Percentiles rank a stretch among this genome's conserved stretches.
phyloP scores from a whole-genome alignment of 345 rosid species.

The Pistacia vera region DNA sequence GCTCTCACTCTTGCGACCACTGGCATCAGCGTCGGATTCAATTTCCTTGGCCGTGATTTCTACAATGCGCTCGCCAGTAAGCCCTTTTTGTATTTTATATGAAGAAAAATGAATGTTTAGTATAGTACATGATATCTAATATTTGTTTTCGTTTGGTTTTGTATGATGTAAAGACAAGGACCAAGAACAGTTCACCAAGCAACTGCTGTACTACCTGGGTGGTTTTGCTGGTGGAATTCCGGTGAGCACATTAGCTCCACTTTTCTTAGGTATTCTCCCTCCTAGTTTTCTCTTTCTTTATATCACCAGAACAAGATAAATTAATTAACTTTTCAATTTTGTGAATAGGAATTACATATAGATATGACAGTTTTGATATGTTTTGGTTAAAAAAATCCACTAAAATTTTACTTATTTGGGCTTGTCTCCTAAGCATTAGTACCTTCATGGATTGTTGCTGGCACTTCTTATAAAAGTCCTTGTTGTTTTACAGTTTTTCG shows the following conservation, averaged over 20 bases:
- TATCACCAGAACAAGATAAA: neutral
- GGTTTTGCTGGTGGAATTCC: slow-evolving; percentile 94
- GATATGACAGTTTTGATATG: neutral
- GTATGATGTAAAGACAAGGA: slow-evolving; percentile 65
- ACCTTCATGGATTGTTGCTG: slow-evolving; percentile 1
- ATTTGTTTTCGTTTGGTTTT: neutral
- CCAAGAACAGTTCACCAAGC: slow-evolving; percentile 87
- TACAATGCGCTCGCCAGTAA: slow-evolving; percentile 90
- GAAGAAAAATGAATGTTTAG: neutral
- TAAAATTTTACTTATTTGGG: neutral
- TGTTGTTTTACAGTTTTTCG: slow-evolving; percentile 65
- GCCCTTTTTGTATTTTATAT: slow-evolving; percentile 6
- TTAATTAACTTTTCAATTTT: neutral
- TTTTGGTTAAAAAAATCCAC: neutral
- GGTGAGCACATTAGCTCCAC: slow-evolving; percentile 58
- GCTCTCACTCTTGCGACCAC: slow-evolving; percentile 91
- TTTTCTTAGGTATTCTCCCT: slow-evolving; percentile 33
- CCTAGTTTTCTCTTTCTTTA: neutral
- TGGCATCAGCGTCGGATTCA: slow-evolving; percentile 94
- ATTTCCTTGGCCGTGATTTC: slow-evolving; percentile 97
- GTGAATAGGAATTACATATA: neutral
- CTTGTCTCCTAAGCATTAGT: neutral
- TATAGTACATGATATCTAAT: neutral
- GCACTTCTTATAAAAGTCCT: neutral
- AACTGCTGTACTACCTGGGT: slow-evolving; percentile 82